Evolutionary conservation across 495 filamentous ascomycete species (phyloP), one percentile per base, ranked within the genome.

Genomic region (Neurospora cerealis): DNA sequence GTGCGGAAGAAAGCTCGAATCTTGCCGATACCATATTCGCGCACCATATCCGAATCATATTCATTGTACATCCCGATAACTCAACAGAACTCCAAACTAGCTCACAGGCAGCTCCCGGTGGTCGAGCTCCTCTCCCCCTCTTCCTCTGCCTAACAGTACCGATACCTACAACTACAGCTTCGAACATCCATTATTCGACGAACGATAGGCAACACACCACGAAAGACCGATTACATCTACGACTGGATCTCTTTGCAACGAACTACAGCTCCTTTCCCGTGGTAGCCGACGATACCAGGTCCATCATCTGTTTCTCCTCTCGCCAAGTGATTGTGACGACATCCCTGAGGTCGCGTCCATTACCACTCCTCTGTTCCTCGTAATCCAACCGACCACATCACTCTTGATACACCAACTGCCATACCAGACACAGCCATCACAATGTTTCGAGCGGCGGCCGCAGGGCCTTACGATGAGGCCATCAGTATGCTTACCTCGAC

Each of bases 361-460:
- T 3, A 62, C 28, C 24, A 8, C 8, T 19, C 54, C 48, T 32
- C 70, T 41, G n/a, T 62, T 39, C 28, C 73, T 72, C 39, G 40
- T 42, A 60, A 66, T 38, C 39, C 24, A 13, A n/a, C 40, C 40
- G n/a, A 73, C 21, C 70, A n/a, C 9, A 34, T 15, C 24, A 41
- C 34, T 28, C 40, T 28, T 38, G 37, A 36, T 71, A 54, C 69
- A 38, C 71, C 42, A 41, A 62, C 36, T 32, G 48, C 70, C 41
- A 70, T 21, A 42, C 7, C 42, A 71, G 41, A 41, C 54, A 62
- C 72, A 72, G 36, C 75, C 46, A 40, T 72, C 82, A 79, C 70
- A 77, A 87, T 87, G 85, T 87, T 87, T 75, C 84, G 85, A 81
- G 84, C 84, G 75, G 84, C 84, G 77, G 84, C 85, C 70, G 80